phyloP scores from a whole-genome alignment of 805 yeast genomes.

The Candida taoyuanica region DNA sequence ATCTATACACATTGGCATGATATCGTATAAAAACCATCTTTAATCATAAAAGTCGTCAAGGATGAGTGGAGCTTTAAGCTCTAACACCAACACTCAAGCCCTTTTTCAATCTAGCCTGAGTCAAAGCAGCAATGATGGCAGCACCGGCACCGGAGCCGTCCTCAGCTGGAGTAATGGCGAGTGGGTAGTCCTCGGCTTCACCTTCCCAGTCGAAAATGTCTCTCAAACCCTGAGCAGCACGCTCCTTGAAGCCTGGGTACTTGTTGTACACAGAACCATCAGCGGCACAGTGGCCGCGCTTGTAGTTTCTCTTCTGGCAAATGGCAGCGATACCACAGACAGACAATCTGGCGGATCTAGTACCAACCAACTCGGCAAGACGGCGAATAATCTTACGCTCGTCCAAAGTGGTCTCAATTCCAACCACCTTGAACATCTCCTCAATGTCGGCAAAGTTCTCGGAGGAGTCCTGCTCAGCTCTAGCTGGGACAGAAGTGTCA shows the following conservation, averaged over 20 bases:
- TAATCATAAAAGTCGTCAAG: constrained; percentile 6
- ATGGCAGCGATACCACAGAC: constrained; percentile 95
- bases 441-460: constrained; percentile 76
- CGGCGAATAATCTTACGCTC: constrained; percentile 83
- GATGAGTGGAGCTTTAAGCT: constrained; percentile 1
- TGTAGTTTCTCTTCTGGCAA: constrained; percentile 76
- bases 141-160: constrained; percentile 99
- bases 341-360: constrained; percentile 87
- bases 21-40: not conserved
- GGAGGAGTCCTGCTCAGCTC: constrained; percentile 83
- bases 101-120: constrained; percentile 68
- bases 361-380: constrained; percentile 82
- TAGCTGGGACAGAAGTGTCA: constrained; percentile 88
- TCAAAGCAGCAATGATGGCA: constrained; percentile 93
- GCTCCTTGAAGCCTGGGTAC: constrained; percentile 86
- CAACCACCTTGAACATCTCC: constrained; percentile 57
- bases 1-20: not conserved
- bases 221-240: constrained; percentile 83
- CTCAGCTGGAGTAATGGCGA: constrained; percentile 85
- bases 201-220: constrained; percentile 83
- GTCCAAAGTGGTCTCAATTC: constrained; percentile 59
- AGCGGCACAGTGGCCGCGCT: constrained; percentile 85
- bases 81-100: constrained; percentile 64
- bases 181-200: constrained; percentile 57
- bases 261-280: constrained; percentile 95